Evolutionary conservation across 768 basidiomycete species (phyloP).

Genomic region (Boletus rubropictus): DNA sequence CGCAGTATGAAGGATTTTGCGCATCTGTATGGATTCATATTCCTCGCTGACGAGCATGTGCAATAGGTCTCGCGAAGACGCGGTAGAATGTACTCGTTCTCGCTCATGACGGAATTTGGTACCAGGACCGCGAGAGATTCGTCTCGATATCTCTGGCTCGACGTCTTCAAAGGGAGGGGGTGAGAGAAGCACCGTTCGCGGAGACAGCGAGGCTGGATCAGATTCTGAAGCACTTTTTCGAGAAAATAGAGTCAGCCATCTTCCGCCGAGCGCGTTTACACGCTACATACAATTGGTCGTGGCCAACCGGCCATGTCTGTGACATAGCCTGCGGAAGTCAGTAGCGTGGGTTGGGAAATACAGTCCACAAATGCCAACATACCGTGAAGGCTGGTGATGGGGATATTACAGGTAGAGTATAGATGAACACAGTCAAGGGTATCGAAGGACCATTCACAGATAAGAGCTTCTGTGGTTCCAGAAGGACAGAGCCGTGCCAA

Average conservation of each 20-base stretch:
- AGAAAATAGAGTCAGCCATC: neutral
- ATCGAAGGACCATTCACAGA: constrained; percentile 10
- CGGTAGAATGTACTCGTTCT: constrained; percentile 30
- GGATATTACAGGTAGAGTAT: neutral
- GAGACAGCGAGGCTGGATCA: constrained; percentile 25
- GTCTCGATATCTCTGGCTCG: constrained; percentile 1
- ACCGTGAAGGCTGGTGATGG: constrained; percentile 1
- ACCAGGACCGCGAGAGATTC: constrained; percentile 27
- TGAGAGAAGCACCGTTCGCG: constrained; percentile 26
- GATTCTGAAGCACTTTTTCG: constrained; percentile 23
- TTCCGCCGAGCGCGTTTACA: neutral
- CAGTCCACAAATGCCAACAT: neutral
- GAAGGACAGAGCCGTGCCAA: constrained; percentile 1
- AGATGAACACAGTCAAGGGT: neutral
- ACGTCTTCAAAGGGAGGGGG: constrained; percentile 16
- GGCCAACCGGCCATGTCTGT: constrained; percentile 19
- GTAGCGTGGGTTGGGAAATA: constrained; percentile 7
- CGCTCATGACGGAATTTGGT: constrained; percentile 31
- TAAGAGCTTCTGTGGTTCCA: neutral
- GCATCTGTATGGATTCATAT: constrained; percentile 36
- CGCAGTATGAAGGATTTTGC: constrained; percentile 33
- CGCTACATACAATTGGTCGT: constrained; percentile 18
- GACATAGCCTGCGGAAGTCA: constrained; percentile 18
- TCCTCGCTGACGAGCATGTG: constrained; percentile 36
- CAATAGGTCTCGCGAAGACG: constrained; percentile 28